Evolutionary conservation across 129 eudicot species (phyloP).

Genomic region (Escallonia herrerae): DNA sequence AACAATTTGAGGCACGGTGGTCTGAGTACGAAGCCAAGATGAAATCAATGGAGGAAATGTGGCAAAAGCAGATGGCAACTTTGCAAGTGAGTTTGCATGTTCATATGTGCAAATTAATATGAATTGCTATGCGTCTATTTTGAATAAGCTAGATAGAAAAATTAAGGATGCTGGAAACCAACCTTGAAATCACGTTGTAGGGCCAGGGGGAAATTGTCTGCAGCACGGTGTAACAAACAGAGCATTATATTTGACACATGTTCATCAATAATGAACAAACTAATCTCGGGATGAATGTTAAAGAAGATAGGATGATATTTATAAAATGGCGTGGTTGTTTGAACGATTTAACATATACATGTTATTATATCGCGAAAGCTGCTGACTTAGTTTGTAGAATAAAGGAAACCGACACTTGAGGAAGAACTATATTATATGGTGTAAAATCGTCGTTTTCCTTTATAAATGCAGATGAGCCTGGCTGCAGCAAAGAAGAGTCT

Average conservation of each 20-base stretch:
- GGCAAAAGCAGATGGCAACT: constrained; percentile 74
- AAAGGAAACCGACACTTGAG: too few relatives aligned
- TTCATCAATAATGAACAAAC: too few relatives aligned
- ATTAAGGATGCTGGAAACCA: neutral
- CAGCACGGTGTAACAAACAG: too few relatives aligned
- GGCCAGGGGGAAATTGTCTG: too few relatives aligned
- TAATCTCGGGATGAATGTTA: too few relatives aligned
- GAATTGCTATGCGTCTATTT: neutral
- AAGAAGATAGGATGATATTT: too few relatives aligned
- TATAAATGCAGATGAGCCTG: constrained; percentile 37
- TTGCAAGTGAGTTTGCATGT: constrained; percentile 65
- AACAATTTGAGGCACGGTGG: constrained; percentile 57
- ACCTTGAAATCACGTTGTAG: neutral
- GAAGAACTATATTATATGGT: too few relatives aligned
- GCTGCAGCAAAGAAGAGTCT: constrained; percentile 28
- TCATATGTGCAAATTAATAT: neutral
- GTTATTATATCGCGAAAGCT: too few relatives aligned
- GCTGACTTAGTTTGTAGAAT: too few relatives aligned
- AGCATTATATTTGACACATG: too few relatives aligned
- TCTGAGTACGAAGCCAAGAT: constrained; percentile 69
- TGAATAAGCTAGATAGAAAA: neutral
- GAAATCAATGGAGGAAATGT: constrained; percentile 77
- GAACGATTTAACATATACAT: too few relatives aligned
- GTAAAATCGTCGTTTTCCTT: neutral
- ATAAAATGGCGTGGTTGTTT: too few relatives aligned